Evolutionary conservation across 164 flowering plant genomes (phyloP).

Genomic region (Dillenia turbinata): DNA sequence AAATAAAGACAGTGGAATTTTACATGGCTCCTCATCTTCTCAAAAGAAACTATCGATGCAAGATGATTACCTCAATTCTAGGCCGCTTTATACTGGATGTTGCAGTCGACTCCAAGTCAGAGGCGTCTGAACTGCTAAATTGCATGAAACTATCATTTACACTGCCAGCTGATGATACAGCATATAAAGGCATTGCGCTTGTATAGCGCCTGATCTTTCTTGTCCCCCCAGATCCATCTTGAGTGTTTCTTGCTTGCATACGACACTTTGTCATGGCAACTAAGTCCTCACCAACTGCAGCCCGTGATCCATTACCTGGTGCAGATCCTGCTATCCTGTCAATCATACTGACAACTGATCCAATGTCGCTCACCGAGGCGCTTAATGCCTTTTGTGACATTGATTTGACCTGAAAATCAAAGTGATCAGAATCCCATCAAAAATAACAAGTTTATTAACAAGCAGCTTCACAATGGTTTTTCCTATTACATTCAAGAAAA

Average conservation of each 20-base stretch:
- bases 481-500: too few species aligned
- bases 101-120: slow-evolving; percentile 87
- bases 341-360: slow-evolving; percentile 76
- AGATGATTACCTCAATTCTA: slow-evolving; percentile 52
- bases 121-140: slow-evolving; percentile 46
- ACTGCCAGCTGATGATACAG: slow-evolving; percentile 65
- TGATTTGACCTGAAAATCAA: slow-evolving; percentile 61
- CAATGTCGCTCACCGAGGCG: slow-evolving; percentile 75
- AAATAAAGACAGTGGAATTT: too few species aligned
- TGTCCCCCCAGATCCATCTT: slow-evolving; percentile 57
- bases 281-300: slow-evolving; percentile 96
- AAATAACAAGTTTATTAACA: neutral
- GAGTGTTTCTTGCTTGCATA: slow-evolving; percentile 70
- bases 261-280: slow-evolving; percentile 95
- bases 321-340: slow-evolving; percentile 91
- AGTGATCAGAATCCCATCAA: neutral
- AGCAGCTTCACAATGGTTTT: neutral
- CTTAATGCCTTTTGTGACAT: slow-evolving; percentile 56
- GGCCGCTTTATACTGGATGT: slow-evolving; percentile 68
- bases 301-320: slow-evolving; percentile 92
- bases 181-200: slow-evolving; percentile 72
- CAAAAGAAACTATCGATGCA: too few species aligned
- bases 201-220: slow-evolving; percentile 81
- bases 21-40: too few species aligned
- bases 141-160: slow-evolving; percentile 51